These are phyloP conservation scores for Hemisphaericaspora xylofermentans DNA, from an alignment of 1,139 yeast species.

Conservation along the genomic window DNA sequence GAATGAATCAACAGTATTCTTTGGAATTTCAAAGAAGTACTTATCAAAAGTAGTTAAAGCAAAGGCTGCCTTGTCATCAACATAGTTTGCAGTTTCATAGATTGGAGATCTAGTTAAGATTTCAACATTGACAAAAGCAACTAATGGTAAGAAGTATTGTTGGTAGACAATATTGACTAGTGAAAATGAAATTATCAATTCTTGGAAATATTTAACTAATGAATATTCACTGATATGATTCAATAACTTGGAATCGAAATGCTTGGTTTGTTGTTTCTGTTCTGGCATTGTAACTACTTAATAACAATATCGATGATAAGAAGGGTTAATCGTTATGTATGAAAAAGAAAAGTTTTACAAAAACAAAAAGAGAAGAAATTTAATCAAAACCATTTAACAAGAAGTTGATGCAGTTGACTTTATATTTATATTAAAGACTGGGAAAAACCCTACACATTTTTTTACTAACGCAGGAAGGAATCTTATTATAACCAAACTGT, in stretches of 20 bases:
- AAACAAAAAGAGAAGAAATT: background rate
- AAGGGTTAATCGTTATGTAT: background rate
- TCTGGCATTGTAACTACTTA: background rate
- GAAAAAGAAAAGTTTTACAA: background rate
- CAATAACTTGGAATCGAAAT: conserved; percentile 35
- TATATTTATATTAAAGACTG: too few species aligned
- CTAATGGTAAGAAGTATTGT: conserved; percentile 19
- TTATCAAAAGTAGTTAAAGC: conserved; percentile 12
- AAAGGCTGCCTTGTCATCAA: conserved; percentile 21
- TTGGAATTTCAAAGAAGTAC: conserved; percentile 11
- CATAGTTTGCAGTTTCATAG: conserved; percentile 23
- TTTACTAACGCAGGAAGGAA: too few species aligned
- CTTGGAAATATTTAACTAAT: conserved; percentile 22
- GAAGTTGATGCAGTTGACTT: too few species aligned
- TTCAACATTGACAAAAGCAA: conserved; percentile 20
- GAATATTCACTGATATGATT: conserved; percentile 36
- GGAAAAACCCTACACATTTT: too few species aligned
- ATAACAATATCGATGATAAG: background rate
- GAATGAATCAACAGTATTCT: conserved; percentile 7
- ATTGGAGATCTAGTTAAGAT: conserved; percentile 25
- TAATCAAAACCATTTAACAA: too few species aligned
- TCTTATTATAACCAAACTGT: too few species aligned
- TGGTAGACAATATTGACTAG: conserved; percentile 24
- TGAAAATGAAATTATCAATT: conserved; percentile 28
- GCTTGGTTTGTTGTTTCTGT: conserved; percentile 8